Evolutionary conservation across 164 flowering plant species (phyloP).

Genomic region (Nymphaea colorata): DNA sequence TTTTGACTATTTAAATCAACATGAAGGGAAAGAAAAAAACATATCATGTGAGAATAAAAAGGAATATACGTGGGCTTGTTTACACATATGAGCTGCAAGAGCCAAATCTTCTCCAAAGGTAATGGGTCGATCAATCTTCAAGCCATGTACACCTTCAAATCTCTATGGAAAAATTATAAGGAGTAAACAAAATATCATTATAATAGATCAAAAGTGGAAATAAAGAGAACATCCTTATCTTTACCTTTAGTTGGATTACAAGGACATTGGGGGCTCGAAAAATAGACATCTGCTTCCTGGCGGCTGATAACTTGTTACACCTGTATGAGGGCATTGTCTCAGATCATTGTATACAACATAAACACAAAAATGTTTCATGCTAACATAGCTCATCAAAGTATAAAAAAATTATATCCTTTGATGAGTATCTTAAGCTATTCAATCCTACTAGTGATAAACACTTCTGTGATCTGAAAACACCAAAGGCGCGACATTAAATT

Average conservation of each 20-base stretch:
- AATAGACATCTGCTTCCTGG: slow-evolving; percentile 89
- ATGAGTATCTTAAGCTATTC: no score
- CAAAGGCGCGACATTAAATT: no score
- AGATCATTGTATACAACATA: background rate
- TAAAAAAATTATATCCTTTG: no score
- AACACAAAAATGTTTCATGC: background rate
- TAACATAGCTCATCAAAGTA: background rate
- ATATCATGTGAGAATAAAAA: no score
- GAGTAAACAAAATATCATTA: background rate
- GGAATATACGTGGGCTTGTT: slow-evolving; percentile 56
- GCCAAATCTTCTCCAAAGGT: slow-evolving; percentile 75
- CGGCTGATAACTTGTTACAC: slow-evolving; percentile 79
- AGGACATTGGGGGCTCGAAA: slow-evolving; percentile 87
- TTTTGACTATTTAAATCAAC: background rate
- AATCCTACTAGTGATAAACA: no score
- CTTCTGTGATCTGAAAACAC: no score
- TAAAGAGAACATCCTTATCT: background rate
- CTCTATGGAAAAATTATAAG: slow-evolving; percentile 34
- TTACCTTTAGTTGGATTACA: slow-evolving; percentile 91
- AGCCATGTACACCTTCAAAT: slow-evolving; percentile 77
- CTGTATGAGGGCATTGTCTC: slow-evolving; percentile 16
- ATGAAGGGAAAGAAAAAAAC: background rate
- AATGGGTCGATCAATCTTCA: slow-evolving; percentile 75
- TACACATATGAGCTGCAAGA: slow-evolving; percentile 81
- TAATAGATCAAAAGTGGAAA: background rate